Percentiles rank a stretch among this genome's conserved stretches.
Conservation (phyloP, 768 basidiomycete genomes). For the Baorangia bicolor region DNA sequence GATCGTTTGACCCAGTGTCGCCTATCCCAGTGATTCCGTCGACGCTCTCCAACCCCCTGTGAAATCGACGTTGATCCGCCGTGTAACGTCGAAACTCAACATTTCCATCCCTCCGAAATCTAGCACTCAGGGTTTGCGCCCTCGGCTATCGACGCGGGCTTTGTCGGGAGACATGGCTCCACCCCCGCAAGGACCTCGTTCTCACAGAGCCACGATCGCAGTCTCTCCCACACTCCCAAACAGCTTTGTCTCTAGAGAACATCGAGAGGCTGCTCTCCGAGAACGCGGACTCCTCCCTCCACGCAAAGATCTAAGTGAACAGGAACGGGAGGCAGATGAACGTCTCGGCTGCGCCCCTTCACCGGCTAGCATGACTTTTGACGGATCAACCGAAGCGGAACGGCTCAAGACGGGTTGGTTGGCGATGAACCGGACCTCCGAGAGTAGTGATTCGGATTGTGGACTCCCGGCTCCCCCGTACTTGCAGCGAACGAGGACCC, state of each 20-base stretch:
- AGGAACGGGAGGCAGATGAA: conserved; percentile 43
- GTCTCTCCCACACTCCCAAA: conserved; percentile 22
- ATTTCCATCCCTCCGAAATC: conserved; percentile 22
- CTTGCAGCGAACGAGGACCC: not conserved
- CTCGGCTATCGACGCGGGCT: conserved; percentile 16
- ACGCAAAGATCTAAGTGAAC: conserved; percentile 33
- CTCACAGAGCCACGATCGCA: not conserved
- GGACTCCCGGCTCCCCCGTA: not conserved
- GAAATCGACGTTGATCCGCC: conserved; percentile 28
- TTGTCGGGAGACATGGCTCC: not conserved
- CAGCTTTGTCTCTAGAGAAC: conserved; percentile 20
- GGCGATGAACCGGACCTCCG: conserved; percentile 34
- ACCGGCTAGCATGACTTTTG: conserved; percentile 21
- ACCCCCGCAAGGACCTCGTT: not conserved
- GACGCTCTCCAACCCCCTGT: not conserved
- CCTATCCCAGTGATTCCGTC: not conserved
- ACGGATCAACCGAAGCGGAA: conserved; percentile 45
- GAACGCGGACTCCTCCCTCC: conserved; percentile 60
- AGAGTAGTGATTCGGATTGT: conserved; percentile 26
- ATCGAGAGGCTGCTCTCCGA: conserved; percentile 53
- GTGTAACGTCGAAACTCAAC: conserved; percentile 29
- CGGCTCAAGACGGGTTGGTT: conserved; percentile 57
- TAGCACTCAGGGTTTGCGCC: not conserved
- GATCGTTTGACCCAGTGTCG: not conserved
- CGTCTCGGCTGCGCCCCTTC: conserved; percentile 38